These are phyloP conservation scores for Antrodiella citrinella DNA, from an alignment of 768 basidiomycete genomes.

Conservation along the genomic window DNA sequence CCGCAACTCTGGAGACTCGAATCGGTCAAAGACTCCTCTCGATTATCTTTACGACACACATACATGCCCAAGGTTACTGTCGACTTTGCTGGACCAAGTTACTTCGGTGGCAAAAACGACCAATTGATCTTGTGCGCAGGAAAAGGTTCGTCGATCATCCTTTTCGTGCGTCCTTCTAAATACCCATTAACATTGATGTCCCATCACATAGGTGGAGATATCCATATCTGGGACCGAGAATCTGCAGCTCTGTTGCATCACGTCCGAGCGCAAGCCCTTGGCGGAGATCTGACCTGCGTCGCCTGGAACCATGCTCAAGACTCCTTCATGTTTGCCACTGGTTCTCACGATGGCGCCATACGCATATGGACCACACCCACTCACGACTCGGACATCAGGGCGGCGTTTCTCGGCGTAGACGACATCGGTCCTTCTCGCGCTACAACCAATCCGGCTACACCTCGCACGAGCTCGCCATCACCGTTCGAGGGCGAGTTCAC, in stretches of 20 bases:
- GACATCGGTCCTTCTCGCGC: slow-evolving; percentile 4
- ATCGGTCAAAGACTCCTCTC: slow-evolving; percentile 39
- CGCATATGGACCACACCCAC: slow-evolving; percentile 49
- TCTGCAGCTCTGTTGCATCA: slow-evolving; percentile 65
- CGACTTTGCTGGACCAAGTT: slow-evolving; percentile 75
- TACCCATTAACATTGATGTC: neutral
- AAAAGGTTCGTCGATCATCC: slow-evolving; percentile 40
- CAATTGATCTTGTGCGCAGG: slow-evolving; percentile 73
- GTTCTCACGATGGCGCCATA: slow-evolving; percentile 67
- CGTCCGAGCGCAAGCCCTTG: slow-evolving; percentile 52
- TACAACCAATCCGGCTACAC: slow-evolving; percentile 8
- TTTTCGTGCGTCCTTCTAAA: neutral
- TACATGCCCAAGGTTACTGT: slow-evolving; percentile 62
- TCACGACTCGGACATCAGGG: neutral
- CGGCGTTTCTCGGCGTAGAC: neutral
- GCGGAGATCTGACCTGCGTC: slow-evolving; percentile 63
- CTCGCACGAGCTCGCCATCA: slow-evolving; percentile 10
- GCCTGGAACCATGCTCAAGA: slow-evolving; percentile 68
- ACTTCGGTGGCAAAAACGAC: slow-evolving; percentile 75
- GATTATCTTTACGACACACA: slow-evolving; percentile 49
- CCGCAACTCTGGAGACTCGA: slow-evolving; percentile 75
- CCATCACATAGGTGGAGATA: slow-evolving; percentile 59
- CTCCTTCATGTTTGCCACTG: slow-evolving; percentile 62
- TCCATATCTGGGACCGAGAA: slow-evolving; percentile 83
- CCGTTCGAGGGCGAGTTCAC: slow-evolving; percentile 5